Conservation (phyloP, 257 asterid species). For the Paraleonurus japonicus region DNA sequence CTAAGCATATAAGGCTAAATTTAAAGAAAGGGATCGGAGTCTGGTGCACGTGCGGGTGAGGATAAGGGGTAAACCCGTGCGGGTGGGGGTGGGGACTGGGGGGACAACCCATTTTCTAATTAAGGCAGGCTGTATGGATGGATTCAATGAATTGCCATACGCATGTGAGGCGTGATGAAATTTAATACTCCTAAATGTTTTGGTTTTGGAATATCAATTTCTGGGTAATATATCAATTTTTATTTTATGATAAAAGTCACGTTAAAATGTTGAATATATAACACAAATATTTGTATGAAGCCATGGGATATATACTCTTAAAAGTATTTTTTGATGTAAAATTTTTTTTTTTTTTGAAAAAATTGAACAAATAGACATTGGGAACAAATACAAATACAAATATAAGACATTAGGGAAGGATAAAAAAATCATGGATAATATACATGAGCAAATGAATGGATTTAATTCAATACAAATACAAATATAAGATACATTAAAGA, state of each 20-base stretch:
- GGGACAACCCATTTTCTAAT: slow-evolving; percentile 6
- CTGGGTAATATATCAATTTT: not conserved
- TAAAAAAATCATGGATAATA: too few species aligned
- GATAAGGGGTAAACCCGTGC: slow-evolving; percentile 17
- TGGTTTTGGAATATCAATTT: not conserved
- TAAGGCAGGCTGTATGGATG: not conserved
- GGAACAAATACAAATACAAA: too few species aligned
- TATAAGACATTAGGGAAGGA: too few species aligned
- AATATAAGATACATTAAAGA: too few species aligned
- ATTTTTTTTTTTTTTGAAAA: too few species aligned
- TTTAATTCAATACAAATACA: too few species aligned
- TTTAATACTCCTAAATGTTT: not conserved
- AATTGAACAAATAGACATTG: too few species aligned
- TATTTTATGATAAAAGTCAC: not conserved
- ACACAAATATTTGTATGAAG: not conserved
- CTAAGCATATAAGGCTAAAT: too few species aligned
- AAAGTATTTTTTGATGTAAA: too few species aligned
- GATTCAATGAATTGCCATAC: slow-evolving; percentile 17
- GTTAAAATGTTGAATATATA: not conserved
- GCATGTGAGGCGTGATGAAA: slow-evolving; percentile 6
- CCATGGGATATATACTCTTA: too few species aligned
- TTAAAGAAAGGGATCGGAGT: not conserved
- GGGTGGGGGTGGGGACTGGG: slow-evolving; percentile 13
- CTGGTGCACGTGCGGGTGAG: slow-evolving; percentile 4
- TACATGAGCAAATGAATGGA: too few species aligned